Conservation (phyloP, 306 rosid species). For the Vicia villosa region DNA sequence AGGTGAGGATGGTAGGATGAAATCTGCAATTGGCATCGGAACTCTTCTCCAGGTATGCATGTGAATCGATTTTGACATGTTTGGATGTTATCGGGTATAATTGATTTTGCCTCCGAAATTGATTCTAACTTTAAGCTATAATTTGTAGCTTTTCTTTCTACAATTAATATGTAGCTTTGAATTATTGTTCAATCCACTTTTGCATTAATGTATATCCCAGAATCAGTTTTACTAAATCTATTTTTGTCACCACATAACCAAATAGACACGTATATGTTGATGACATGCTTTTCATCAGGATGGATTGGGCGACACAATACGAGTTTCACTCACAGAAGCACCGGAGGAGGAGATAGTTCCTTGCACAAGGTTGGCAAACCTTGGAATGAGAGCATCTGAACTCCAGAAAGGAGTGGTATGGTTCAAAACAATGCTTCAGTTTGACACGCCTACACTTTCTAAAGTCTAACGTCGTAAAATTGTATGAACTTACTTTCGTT, state of each 20-base stretch:
- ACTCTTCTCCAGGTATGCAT: constrained; percentile 93
- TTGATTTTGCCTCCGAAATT: no score
- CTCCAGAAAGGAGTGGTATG: constrained; percentile 96
- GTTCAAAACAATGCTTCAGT: constrained; percentile 36
- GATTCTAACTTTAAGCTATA: no score
- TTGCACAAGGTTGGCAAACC: constrained; percentile 85
- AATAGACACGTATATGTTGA: no score
- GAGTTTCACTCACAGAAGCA: constrained; percentile 98
- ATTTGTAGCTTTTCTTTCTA: no score
- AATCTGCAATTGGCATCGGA: constrained; percentile 98
- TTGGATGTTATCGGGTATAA: no score
- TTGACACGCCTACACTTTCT: constrained; percentile 24
- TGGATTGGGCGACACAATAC: constrained; percentile 95
- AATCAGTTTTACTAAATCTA: no score
- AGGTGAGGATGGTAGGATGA: constrained; percentile 99
- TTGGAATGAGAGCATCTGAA: constrained; percentile 81
- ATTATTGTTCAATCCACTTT: no score
- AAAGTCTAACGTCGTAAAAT: constrained; percentile 11
- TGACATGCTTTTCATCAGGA: constrained; percentile 51
- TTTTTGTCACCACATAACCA: no score
- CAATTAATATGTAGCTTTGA: no score
- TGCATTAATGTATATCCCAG: no score
- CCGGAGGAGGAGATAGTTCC: constrained; percentile 99
- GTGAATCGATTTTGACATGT: constrained; percentile 13
- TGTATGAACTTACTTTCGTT: constrained; percentile 28